A percentile compares a stretch with the other conserved stretches of the same genome.
Evolutionary conservation across 257 asterid species (phyloP).

Genomic region (Cynanchum wilfordii): DNA sequence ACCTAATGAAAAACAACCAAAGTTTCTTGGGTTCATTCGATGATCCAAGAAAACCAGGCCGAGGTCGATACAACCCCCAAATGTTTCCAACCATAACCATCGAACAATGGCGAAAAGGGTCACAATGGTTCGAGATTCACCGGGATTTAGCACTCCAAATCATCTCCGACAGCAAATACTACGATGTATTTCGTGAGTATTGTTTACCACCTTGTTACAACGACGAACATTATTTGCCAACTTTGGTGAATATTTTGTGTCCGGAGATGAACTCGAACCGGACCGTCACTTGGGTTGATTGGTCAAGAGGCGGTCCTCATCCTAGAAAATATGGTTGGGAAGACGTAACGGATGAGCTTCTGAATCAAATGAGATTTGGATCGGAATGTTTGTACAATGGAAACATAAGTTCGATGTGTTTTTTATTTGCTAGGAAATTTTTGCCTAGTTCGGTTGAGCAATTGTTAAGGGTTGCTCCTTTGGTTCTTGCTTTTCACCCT

Average conservation of each 20-base stretch:
- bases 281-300: conserved; percentile 52
- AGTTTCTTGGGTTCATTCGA: conserved; percentile 47
- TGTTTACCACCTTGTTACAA: conserved; percentile 51
- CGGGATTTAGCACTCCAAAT: conserved; percentile 43
- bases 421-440: conserved; percentile 70
- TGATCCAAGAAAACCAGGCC: conserved; percentile 47
- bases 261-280: conserved; percentile 42
- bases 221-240: conserved; percentile 57
- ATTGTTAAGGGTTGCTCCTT: conserved; percentile 37
- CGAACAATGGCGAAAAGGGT: conserved; percentile 68
- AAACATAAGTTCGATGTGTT: conserved; percentile 32
- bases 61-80: conserved; percentile 55
- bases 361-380: conserved; percentile 35
- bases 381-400: conserved; percentile 51
- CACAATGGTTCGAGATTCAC: conserved; percentile 70
- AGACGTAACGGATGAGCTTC: conserved; percentile 41
- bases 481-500: conserved; percentile 10
- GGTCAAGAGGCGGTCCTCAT: conserved; percentile 68
- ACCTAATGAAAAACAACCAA: conserved; percentile 25
- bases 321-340: conserved; percentile 50
- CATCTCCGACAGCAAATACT: conserved; percentile 39
- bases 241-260: conserved; percentile 45
- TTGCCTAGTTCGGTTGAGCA: conserved; percentile 38
- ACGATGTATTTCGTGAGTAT: conserved; percentile 26
- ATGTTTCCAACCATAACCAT: conserved; percentile 55